Evolutionary conservation across 1,284 basidiomycete species (phyloP), one percentile per base, ranked within the genome.

Genomic region (Rhizoctonia solani): DNA sequence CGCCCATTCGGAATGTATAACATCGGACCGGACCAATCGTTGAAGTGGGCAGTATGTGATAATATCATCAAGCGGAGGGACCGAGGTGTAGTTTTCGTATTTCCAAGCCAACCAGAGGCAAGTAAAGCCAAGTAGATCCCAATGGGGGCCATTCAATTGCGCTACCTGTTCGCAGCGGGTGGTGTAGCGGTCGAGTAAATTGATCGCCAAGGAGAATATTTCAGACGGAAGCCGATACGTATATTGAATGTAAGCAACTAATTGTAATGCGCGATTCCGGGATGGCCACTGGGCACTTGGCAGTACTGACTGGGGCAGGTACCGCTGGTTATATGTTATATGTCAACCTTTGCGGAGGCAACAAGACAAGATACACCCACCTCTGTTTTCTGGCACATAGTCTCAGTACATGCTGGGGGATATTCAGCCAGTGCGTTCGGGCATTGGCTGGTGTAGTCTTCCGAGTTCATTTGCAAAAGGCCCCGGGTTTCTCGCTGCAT

Each of bases 71-170:
- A 63, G 46, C 4, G 44, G 32, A 19, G 41, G 21, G 11, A 49
- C 21, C 23, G 30, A 21, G 13, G 34, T 29, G 5, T n/a, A 23
- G 4, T 25, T 25, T 25, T 63, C 59, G 27, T 41, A 53, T 34
- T 63, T 63, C 59, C 59, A 63, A 23, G 59, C 30, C 14, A 47
- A 52, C 59, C 59, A 63, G 3, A 52, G 25, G 19, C 59, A 52
- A n/a, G 59, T 37, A 14, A 49, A 32, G 4, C 47, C 59, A 5
- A 53, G 2, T 14, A 23, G 2, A 11, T 52, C 19, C 47, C 34
- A 63, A 11, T 30, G n/a, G 16, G 16, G 14, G 4, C 21, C 47
- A 16, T 37, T 8, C n/a, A 39, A 32, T 1, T 6, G 23, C 14
- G 3, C 16, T 11, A 21, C 6, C n/a, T 44, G 41, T 16, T 4